phyloP scores from a whole-genome alignment of 306 rosid species.

The Prunus armeniaca region DNA sequence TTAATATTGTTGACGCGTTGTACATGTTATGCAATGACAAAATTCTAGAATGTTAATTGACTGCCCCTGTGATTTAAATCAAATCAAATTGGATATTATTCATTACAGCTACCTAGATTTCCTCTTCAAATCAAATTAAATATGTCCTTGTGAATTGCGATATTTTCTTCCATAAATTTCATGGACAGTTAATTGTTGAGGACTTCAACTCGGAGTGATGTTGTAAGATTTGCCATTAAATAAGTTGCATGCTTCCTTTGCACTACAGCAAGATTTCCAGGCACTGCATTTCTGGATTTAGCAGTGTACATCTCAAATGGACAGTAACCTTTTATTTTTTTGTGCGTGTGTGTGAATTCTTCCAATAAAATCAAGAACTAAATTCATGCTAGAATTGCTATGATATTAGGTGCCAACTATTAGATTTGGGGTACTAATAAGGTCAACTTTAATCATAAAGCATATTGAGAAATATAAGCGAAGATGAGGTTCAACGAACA shows the following conservation, averaged over 20 bases:
- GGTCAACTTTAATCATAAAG: not conserved
- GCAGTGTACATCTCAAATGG: too few relatives aligned
- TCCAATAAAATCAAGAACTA: not conserved
- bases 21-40: slow-evolving; percentile 9
- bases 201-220: not conserved
- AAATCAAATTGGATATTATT: not conserved
- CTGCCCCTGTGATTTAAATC: not conserved
- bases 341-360: not conserved
- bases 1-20: slow-evolving; percentile 7
- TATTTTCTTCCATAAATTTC: not conserved
- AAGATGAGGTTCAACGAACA: too few relatives aligned
- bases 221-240: not conserved
- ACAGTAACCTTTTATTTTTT: not conserved
- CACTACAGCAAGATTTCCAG: not conserved
- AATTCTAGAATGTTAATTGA: slow-evolving; percentile 25
- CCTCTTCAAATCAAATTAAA: not conserved
- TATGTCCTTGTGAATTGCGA: not conserved
- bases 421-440: not conserved
- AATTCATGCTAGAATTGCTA: not conserved
- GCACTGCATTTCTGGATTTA: not conserved
- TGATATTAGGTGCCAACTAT: not conserved
- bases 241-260: not conserved
- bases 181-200: not conserved
- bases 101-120: slow-evolving; percentile 20
- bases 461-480: too few relatives aligned